Evolutionary conservation across 352 stramenopile genomes (phyloP).

Genomic region (Phytophthora hibernalis): DNA sequence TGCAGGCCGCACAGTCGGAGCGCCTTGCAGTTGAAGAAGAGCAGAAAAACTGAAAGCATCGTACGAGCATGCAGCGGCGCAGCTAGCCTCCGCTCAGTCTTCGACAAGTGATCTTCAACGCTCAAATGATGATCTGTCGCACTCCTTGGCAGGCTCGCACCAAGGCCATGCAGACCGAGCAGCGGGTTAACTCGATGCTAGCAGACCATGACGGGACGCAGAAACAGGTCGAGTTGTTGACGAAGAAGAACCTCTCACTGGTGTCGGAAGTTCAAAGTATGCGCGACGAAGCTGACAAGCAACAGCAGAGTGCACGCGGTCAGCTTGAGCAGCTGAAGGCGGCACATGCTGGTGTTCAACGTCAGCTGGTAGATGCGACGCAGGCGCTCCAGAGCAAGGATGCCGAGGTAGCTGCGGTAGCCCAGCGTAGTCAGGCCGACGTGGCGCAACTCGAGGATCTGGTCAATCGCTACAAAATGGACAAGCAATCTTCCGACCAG

Average conservation of each 20-base stretch:
- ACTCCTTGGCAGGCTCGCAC: conserved; percentile 44
- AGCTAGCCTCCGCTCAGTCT: conserved; percentile 38
- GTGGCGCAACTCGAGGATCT: conserved; percentile 36
- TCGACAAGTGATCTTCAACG: conserved; percentile 49
- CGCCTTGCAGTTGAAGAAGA: conserved; percentile 43
- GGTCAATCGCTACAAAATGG: conserved; percentile 37
- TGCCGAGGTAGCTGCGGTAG: conserved; percentile 35
- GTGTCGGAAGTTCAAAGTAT: conserved; percentile 56
- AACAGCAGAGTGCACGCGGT: conserved; percentile 37
- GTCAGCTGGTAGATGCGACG: conserved; percentile 39
- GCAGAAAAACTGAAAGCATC: conserved; percentile 35
- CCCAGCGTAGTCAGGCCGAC: conserved; percentile 45
- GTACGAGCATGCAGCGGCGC: conserved; percentile 32
- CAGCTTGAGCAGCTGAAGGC: conserved; percentile 53
- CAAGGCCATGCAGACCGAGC: conserved; percentile 51
- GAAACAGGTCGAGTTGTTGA: conserved; percentile 64
- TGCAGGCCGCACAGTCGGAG: conserved; percentile 36
- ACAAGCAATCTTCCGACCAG: conserved; percentile 34
- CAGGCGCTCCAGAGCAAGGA: conserved; percentile 49
- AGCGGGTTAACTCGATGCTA: conserved; percentile 48
- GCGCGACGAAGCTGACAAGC: conserved; percentile 58
- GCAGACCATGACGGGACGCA: conserved; percentile 47
- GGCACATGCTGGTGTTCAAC: conserved; percentile 41
- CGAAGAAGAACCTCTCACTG: conserved; percentile 68
- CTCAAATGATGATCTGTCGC: conserved; percentile 59